Percentiles rank a stretch among this genome's conserved stretches.
phyloP scores from a whole-genome alignment of 331 rosid genomes.

The Erythrophleum ivorense region DNA sequence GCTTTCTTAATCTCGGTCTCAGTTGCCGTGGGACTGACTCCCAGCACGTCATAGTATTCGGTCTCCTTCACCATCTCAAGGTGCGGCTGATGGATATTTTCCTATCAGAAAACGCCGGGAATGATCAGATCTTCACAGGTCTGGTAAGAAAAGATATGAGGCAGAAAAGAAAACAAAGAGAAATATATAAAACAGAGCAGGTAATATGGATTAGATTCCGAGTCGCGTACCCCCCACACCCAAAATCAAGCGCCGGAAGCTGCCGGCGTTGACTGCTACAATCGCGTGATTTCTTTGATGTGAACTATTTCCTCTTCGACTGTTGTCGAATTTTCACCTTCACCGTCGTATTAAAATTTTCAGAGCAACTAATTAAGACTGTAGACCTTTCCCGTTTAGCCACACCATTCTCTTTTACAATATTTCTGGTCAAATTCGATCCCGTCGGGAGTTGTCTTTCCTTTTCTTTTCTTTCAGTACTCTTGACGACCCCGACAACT shows the following conservation, averaged over 20 bases:
- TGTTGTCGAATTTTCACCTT: background rate
- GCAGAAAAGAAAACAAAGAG: conserved; percentile 2
- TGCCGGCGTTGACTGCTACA: background rate
- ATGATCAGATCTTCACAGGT: conserved; percentile 32
- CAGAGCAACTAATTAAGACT: background rate
- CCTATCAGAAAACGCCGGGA: conserved; percentile 17
- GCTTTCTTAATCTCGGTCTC: conserved; percentile 98
- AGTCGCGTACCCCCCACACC: conserved; percentile 19
- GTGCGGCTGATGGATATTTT: conserved; percentile 29
- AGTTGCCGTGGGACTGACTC: conserved; percentile 83
- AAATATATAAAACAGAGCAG: conserved; percentile 13
- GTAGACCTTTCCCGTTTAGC: background rate
- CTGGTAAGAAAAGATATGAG: conserved; percentile 1
- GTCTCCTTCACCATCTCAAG: conserved; percentile 92
- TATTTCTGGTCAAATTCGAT: background rate
- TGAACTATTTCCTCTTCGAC: background rate
- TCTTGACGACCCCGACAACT: no score
- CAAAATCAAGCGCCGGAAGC: conserved; percentile 21
- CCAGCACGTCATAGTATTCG: conserved; percentile 93
- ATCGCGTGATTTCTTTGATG: background rate
- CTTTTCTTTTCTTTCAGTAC: background rate
- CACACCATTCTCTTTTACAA: background rate
- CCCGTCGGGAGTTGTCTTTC: background rate
- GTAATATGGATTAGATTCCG: conserved; percentile 10
- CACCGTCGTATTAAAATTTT: background rate